These are phyloP conservation scores for Steccherinum ochraceum DNA, from an alignment of 768 basidiomycete species.

Conservation along the genomic window DNA sequence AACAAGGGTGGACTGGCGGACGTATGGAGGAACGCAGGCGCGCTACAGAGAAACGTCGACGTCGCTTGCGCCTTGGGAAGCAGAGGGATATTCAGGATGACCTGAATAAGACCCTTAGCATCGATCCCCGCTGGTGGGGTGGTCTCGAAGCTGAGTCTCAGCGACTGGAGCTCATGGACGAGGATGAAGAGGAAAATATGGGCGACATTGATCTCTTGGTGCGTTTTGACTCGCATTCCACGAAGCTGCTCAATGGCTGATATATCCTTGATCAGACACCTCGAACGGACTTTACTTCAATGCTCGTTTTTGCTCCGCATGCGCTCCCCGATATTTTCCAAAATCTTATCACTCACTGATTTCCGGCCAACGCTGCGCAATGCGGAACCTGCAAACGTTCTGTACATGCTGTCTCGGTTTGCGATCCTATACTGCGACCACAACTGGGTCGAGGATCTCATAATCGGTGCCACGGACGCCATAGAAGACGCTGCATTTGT, in stretches of 20 bases:
- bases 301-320: constrained; percentile 90
- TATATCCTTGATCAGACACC: constrained; percentile 57
- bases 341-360: constrained; percentile 72
- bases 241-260: too few species aligned
- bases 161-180: constrained; percentile 25
- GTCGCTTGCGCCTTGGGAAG: constrained; percentile 44
- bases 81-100: constrained; percentile 52
- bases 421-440: constrained; percentile 90
- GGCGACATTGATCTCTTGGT: constrained; percentile 11
- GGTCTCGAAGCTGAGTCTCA: constrained; percentile 29
- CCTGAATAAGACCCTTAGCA: constrained; percentile 49
- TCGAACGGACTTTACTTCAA: constrained; percentile 67
- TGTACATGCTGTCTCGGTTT: constrained; percentile 89
- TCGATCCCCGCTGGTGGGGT: constrained; percentile 64
- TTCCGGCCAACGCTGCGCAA: constrained; percentile 67
- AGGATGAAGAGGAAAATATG: constrained; percentile 44
- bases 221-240: too few species aligned
- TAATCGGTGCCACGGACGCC: constrained; percentile 84
- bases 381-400: constrained; percentile 81
- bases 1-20: constrained; percentile 76
- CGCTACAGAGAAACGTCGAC: constrained; percentile 45
- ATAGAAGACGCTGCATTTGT: constrained; percentile 94
- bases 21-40: constrained; percentile 66
- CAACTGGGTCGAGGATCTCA: constrained; percentile 87
- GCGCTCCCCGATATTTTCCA: constrained; percentile 74